These are phyloP conservation scores for Umbellularia californica DNA, from an alignment of 164 flowering plant species.

Conservation along the genomic window DNA sequence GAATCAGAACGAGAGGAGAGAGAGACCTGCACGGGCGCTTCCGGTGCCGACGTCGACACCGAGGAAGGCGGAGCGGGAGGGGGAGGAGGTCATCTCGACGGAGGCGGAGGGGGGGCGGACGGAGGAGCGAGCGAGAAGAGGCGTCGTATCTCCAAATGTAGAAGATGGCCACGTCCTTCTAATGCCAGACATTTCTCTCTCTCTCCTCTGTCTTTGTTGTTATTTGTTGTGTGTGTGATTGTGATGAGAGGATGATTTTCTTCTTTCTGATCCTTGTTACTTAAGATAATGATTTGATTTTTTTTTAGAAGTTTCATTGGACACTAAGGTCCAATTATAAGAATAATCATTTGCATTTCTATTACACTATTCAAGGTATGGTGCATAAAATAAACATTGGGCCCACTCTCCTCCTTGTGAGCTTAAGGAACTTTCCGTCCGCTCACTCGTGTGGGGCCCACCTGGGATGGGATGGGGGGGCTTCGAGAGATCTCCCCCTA, in stretches of 20 bases:
- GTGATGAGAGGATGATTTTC: too few relatives aligned
- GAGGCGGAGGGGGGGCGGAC: conserved; percentile 14
- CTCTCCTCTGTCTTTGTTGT: neutral
- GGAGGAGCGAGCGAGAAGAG: conserved; percentile 17
- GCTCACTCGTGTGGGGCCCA: too few relatives aligned
- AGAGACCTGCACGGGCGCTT: conserved; percentile 90
- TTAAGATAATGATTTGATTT: neutral
- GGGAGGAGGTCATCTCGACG: conserved; percentile 40
- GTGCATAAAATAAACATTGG: too few relatives aligned
- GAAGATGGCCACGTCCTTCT: neutral
- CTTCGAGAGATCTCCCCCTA: too few relatives aligned
- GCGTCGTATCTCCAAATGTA: conserved; percentile 16
- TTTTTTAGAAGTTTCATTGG: too few relatives aligned
- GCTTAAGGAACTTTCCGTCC: too few relatives aligned
- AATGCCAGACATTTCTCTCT: neutral
- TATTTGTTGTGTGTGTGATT: neutral
- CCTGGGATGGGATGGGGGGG: too few relatives aligned
- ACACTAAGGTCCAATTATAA: too few relatives aligned
- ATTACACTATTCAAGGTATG: too few relatives aligned
- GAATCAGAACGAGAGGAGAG: neutral
- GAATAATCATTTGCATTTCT: too few relatives aligned
- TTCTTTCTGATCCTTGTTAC: too few relatives aligned
- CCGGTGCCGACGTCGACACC: conserved; percentile 99
- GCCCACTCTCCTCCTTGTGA: too few relatives aligned
- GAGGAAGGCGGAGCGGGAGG: conserved; percentile 54